Evolutionary conservation across 179 eudicot species (phyloP).

Genomic region (Camellia oleifera): DNA sequence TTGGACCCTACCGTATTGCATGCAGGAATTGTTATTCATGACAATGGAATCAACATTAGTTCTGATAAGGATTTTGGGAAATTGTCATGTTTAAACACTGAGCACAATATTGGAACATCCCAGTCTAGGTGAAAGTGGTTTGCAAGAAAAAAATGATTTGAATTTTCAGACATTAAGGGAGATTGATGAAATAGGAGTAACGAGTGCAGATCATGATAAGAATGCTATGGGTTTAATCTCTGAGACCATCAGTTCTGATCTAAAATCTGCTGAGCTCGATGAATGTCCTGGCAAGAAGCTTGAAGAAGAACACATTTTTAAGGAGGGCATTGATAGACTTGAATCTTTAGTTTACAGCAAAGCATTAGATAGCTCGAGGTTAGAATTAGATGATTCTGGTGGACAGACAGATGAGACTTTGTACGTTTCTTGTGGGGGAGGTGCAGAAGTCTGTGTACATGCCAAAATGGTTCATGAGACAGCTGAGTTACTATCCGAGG

Average conservation of each 20-base stretch:
- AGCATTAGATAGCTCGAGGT: slow-evolving; percentile 17
- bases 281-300: neutral
- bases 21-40: slow-evolving; percentile 20
- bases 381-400: slow-evolving; percentile 15
- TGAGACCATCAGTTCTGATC: slow-evolving; percentile 10
- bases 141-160: slow-evolving; percentile 24
- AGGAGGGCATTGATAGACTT: neutral
- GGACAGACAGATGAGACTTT: slow-evolving; percentile 13
- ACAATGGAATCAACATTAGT: slow-evolving; percentile 3
- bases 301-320: neutral
- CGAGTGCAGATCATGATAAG: slow-evolving; percentile 16
- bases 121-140: slow-evolving; percentile 12
- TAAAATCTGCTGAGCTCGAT: slow-evolving; percentile 5
- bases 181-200: slow-evolving; percentile 2
- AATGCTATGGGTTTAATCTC: slow-evolving; percentile 1
- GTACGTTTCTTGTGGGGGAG: slow-evolving; percentile 8
- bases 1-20: slow-evolving; percentile 11
- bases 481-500: slow-evolving; percentile 19
- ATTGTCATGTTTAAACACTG: slow-evolving; percentile 21
- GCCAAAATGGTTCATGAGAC: slow-evolving; percentile 11
- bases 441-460: slow-evolving; percentile 10
- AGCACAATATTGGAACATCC: slow-evolving; percentile 7
- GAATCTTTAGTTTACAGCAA: slow-evolving; percentile 14
- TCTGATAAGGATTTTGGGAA: slow-evolving; percentile 31
- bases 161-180: neutral